Evolutionary conservation across 768 basidiomycete species (phyloP).

Genomic region (Boletus pseudo-olivaceus): DNA sequence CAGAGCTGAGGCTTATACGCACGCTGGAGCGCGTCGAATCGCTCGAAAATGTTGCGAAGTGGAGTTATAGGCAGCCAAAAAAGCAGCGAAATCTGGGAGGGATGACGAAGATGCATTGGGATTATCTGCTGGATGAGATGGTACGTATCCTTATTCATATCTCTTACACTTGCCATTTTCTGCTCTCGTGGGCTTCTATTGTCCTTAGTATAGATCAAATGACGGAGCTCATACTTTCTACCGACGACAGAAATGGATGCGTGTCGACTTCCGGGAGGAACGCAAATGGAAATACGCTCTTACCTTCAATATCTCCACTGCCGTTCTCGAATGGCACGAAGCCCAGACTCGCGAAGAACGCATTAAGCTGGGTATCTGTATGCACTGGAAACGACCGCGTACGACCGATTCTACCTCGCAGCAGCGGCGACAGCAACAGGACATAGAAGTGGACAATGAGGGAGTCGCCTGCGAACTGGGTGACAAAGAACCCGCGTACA

Average conservation of each 20-base stretch:
- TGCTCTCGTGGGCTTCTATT: neutral
- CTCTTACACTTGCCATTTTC: neutral
- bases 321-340: conserved; percentile 86
- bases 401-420: conserved; percentile 22
- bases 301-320: conserved; percentile 77
- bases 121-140: conserved; percentile 96
- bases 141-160: conserved; percentile 39
- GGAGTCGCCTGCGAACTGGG: conserved; percentile 15
- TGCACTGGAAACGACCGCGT: conserved; percentile 57
- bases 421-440: conserved; percentile 33
- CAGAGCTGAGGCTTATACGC: conserved; percentile 73
- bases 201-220: neutral
- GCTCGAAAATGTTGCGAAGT: conserved; percentile 74
- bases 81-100: conserved; percentile 82
- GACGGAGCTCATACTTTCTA: conserved; percentile 9
- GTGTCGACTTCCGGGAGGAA: conserved; percentile 92
- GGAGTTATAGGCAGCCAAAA: conserved; percentile 95
- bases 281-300: conserved; percentile 85
- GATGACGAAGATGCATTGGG: conserved; percentile 84
- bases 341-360: conserved; percentile 64
- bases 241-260: conserved; percentile 84
- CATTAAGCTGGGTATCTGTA: conserved; percentile 59
- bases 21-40: conserved; percentile 82
- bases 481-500: conserved; percentile 24
- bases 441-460: conserved; percentile 32